A percentile compares a stretch with the other conserved stretches of the same genome.
Evolutionary conservation across 345 rosid genomes (phyloP).

Genomic region (Anacardium occidentale): DNA sequence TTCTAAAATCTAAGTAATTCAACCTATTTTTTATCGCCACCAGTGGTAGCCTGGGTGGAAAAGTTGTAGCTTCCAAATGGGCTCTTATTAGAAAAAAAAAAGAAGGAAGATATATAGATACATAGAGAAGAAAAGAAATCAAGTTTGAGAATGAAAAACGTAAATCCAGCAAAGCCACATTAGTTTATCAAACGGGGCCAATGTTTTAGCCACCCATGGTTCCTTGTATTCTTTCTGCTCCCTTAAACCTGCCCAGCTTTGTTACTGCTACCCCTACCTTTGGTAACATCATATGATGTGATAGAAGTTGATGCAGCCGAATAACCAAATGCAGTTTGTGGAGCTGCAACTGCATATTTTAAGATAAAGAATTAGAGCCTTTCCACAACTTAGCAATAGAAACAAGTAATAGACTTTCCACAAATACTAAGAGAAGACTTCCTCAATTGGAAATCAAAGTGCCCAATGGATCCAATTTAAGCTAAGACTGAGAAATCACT

Average conservation of each 20-base stretch:
- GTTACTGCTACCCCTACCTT: conserved; percentile 28
- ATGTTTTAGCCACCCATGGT: conserved; percentile 69
- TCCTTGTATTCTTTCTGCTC: conserved; percentile 61
- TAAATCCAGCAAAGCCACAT: conserved; percentile 6
- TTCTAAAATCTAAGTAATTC: background rate
- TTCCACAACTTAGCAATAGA: background rate
- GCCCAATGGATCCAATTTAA: conserved; percentile 2
- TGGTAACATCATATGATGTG: conserved; percentile 42
- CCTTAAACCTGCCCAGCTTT: conserved; percentile 22
- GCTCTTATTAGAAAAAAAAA: background rate
- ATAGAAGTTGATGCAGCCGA: conserved; percentile 41
- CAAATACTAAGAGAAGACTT: conserved; percentile 1
- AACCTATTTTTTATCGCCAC: background rate
- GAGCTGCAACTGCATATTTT: conserved; percentile 35
- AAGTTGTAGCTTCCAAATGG: no score
- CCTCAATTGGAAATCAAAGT: background rate
- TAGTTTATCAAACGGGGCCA: conserved; percentile 8
- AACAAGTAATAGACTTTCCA: background rate
- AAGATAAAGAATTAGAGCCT: background rate
- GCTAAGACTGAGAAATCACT: background rate
- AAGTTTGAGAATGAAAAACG: background rate
- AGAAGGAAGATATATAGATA: background rate
- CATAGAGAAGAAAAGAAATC: background rate
- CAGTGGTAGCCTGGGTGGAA: no score
- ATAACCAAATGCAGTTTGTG: conserved; percentile 53